phyloP scores from a whole-genome alignment of 202 grass and related monocot species.

The Saccharum hybrid region DNA sequence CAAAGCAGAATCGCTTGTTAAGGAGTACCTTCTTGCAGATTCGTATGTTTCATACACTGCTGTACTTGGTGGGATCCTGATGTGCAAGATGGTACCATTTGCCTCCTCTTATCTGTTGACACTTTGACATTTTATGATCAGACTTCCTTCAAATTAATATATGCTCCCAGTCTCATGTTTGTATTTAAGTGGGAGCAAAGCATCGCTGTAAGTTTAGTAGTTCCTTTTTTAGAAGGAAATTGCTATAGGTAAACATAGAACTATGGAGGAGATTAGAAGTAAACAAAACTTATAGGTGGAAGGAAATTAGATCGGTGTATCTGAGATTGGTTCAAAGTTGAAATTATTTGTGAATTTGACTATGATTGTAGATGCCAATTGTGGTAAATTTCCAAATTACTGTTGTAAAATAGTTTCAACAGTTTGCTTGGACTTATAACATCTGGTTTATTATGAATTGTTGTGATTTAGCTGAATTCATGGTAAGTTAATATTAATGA shows the following conservation, averaged over 20 bases:
- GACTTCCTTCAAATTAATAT: constrained; percentile 8
- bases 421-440: constrained; percentile 24
- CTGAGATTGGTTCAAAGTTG: neutral
- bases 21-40: constrained; percentile 92
- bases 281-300: constrained; percentile 11
- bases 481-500: constrained; percentile 2
- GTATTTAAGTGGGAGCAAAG: constrained; percentile 29
- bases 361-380: neutral
- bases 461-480: constrained; percentile 11
- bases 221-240: neutral
- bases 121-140: constrained; percentile 25
- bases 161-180: constrained; percentile 34
- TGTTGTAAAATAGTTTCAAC: constrained; percentile 17
- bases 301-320: neutral
- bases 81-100: constrained; percentile 90
- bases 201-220: constrained; percentile 15
- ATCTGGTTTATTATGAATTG: neutral
- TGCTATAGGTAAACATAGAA: neutral
- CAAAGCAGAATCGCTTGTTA: constrained; percentile 80
- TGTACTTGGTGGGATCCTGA: constrained; percentile 79
- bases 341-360: constrained; percentile 6
- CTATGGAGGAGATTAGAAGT: constrained; percentile 11
- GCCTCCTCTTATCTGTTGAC: constrained; percentile 18
- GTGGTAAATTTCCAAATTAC: constrained; percentile 22
- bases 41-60: constrained; percentile 77